These are phyloP conservation scores for Aciculoconidium aculeatum DNA, from an alignment of 805 yeast species.

Conservation along the genomic window DNA sequence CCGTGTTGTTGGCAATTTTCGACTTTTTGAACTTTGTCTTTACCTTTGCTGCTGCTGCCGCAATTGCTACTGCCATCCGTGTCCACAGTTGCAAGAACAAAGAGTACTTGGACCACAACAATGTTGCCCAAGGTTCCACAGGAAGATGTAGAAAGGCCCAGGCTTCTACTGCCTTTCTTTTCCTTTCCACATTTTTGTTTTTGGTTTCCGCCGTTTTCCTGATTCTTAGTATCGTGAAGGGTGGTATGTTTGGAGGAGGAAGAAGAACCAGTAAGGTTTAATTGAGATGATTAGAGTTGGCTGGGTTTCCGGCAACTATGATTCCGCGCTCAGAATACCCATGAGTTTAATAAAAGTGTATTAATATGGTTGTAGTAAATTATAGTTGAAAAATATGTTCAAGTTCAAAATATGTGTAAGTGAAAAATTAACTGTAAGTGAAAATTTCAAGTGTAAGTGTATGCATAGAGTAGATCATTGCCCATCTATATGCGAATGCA, in stretches of 20 bases:
- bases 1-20: conserved; percentile 62
- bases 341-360: not conserved
- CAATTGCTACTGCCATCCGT: conserved; percentile 86
- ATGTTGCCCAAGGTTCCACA: conserved; percentile 64
- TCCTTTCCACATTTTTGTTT: conserved; percentile 75
- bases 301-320: no score
- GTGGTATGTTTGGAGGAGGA: conserved; percentile 36
- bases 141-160: conserved; percentile 96
- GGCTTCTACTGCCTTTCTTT: conserved; percentile 75
- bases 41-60: conserved; percentile 92
- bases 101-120: conserved; percentile 57
- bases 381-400: no score
- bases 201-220: conserved; percentile 57
- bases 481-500: no score
- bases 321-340: not conserved
- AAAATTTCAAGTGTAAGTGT: no score
- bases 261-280: no score
- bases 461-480: no score
- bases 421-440: no score
- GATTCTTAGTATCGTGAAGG: conserved; percentile 50
- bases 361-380: no score
- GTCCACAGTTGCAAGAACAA: conserved; percentile 79
- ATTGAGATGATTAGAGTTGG: no score
- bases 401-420: no score
- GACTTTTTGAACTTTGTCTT: conserved; percentile 89